Evolutionary conservation across 1,284 basidiomycete species (phyloP).

Genomic region (Kalmanozyma brasiliensis): DNA sequence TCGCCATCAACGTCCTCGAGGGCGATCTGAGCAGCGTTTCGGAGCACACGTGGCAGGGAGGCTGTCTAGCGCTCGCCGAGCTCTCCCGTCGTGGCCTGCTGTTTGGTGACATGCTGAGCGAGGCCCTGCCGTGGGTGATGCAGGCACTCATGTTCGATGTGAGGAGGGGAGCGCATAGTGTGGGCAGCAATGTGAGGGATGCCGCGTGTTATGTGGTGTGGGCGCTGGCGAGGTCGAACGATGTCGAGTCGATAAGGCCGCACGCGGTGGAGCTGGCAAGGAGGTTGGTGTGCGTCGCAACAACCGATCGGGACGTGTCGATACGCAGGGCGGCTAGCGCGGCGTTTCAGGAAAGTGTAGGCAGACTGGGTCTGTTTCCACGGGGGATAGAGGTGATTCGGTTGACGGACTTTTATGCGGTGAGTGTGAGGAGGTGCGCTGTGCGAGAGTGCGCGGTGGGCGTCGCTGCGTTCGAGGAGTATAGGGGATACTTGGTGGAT

Average conservation of each 20-base stretch:
- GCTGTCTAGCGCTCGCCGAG: conserved; percentile 90
- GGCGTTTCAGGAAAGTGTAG: conserved; percentile 96
- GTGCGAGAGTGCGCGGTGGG: conserved; percentile 84
- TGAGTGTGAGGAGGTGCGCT: conserved; percentile 84
- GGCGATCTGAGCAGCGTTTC: conserved; percentile 74
- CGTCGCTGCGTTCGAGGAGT: conserved; percentile 85
- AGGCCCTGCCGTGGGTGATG: conserved; percentile 53
- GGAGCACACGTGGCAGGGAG: conserved; percentile 94
- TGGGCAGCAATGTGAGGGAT: conserved; percentile 93
- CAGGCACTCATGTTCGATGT: conserved; percentile 88
- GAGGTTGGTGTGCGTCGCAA: conserved; percentile 79
- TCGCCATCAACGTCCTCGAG: conserved; percentile 74
- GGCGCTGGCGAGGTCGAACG: conserved; percentile 79
- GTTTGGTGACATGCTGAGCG: conserved; percentile 30
- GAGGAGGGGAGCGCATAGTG: conserved; percentile 87
- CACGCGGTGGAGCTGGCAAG: conserved; percentile 74
- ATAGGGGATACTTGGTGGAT: conserved; percentile 77
- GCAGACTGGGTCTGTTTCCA: conserved; percentile 82
- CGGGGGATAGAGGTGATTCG: conserved; percentile 92
- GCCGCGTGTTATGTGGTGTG: conserved; percentile 93
- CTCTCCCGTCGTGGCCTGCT: conserved; percentile 81
- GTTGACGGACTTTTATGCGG: conserved; percentile 93
- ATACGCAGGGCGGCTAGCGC: conserved; percentile 97
- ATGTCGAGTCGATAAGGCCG: conserved; percentile 74
- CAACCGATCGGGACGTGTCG: conserved; percentile 92